phyloP scores from a whole-genome alignment of 2,329 filamentous ascomycete species.

The Hymenoscyphus repandus region DNA sequence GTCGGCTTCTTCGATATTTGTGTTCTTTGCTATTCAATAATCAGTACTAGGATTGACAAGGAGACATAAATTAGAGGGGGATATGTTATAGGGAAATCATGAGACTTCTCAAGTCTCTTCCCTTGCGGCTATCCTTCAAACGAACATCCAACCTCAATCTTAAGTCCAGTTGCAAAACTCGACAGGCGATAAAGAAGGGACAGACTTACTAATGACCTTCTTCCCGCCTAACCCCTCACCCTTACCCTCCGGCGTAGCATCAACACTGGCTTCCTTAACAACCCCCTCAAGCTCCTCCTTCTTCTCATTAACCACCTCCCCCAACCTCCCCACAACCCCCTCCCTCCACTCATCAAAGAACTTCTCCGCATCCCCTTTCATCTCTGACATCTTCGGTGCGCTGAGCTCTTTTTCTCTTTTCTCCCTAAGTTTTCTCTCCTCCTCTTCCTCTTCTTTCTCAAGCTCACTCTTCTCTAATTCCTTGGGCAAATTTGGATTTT shows the following conservation, averaged over 20 bases:
- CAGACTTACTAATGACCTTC: conserved; percentile 29
- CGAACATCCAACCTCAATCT: no score
- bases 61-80: neutral
- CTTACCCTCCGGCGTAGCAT: conserved; percentile 22
- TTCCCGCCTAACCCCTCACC: conserved; percentile 15
- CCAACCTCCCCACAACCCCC: conserved; percentile 62
- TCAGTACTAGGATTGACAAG: neutral
- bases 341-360: conserved; percentile 80
- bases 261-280: conserved; percentile 25
- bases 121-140: no score
- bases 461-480: conserved; percentile 25
- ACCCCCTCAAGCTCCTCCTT: conserved; percentile 37
- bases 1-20: conserved; percentile 43
- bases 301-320: conserved; percentile 57
- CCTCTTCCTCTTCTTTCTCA: conserved; percentile 28
- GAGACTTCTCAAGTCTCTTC: no score
- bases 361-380: conserved; percentile 63
- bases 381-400: conserved; percentile 49
- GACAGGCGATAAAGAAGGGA: no score
- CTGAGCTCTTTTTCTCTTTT: conserved; percentile 44
- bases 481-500: conserved; percentile 32
- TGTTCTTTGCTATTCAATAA: conserved; percentile 20
- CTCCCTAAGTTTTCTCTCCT: conserved; percentile 29
- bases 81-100: neutral
- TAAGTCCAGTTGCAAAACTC: no score